phyloP scores from a whole-genome alignment of 2,329 filamentous ascomycete species.

The Fulvia fulva region DNA sequence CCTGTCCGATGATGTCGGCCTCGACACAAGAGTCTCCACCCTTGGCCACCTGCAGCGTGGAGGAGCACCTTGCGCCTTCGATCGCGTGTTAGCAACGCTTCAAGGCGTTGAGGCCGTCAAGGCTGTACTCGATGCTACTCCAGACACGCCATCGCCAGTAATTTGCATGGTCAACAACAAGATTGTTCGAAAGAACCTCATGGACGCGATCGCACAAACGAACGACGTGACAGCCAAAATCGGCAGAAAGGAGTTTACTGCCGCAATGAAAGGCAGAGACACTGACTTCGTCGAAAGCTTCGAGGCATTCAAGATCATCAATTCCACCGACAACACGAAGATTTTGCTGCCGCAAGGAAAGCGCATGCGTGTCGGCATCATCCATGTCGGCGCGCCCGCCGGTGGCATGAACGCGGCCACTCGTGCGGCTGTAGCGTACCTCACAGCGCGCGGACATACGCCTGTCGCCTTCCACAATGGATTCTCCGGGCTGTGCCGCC shows the following conservation, averaged over 20 bases:
- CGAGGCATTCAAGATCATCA: conserved; percentile 85
- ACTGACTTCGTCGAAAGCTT: conserved; percentile 93
- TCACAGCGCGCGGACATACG: conserved; percentile 84
- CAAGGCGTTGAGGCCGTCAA: conserved; percentile 94
- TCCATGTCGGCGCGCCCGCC: conserved; percentile 93
- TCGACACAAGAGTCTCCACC: conserved; percentile 92
- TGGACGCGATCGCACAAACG: conserved; percentile 83
- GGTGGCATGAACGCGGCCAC: conserved; percentile 98
- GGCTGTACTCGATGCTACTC: conserved; percentile 82
- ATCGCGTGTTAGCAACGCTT: conserved; percentile 85
- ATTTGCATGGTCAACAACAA: conserved; percentile 98
- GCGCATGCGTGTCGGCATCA: conserved; percentile 90
- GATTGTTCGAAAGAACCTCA: conserved; percentile 82
- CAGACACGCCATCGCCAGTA: conserved; percentile 85
- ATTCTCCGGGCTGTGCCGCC: conserved; percentile 87
- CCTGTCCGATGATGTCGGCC: conserved; percentile 71
- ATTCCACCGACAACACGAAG: conserved; percentile 69
- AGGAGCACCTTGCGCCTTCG: conserved; percentile 86
- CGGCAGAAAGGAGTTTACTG: conserved; percentile 76
- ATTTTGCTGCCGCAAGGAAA: conserved; percentile 66
- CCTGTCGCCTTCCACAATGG: conserved; percentile 93
- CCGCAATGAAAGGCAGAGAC: conserved; percentile 83
- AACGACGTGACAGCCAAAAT: conserved; percentile 81
- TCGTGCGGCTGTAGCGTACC: conserved; percentile 88
- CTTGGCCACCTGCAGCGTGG: conserved; percentile 97